Evolutionary conservation across 441 rosid genomes (phyloP).

Genomic region (Pelargonium cotyledonis): DNA sequence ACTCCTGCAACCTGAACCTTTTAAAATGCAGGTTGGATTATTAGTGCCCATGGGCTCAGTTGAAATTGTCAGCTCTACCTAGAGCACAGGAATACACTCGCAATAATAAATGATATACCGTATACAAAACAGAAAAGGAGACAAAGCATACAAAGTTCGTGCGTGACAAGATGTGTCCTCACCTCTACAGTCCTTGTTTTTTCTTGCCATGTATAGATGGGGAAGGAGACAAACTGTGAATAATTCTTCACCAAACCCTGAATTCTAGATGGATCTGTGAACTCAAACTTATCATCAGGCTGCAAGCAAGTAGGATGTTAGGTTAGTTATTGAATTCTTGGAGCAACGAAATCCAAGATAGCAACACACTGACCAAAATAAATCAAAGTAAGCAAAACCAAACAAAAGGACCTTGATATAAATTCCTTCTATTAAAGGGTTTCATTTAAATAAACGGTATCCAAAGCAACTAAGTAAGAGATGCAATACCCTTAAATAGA

Average conservation of each 20-base stretch:
- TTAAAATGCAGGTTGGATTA: too few species aligned
- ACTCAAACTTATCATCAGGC: slow-evolving; percentile 92
- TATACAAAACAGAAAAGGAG: too few species aligned
- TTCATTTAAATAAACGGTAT: neutral
- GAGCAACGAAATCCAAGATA: neutral
- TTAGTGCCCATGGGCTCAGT: too few species aligned
- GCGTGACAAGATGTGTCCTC: slow-evolving; percentile 8
- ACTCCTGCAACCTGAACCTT: too few species aligned
- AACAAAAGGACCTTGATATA: neutral
- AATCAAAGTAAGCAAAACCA: neutral
- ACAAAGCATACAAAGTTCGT: too few species aligned
- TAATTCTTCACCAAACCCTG: slow-evolving; percentile 89
- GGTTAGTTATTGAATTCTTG: neutral
- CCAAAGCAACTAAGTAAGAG: slow-evolving; percentile 5
- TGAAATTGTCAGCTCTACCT: too few species aligned
- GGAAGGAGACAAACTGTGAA: slow-evolving; percentile 96
- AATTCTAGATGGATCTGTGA: slow-evolving; percentile 64
- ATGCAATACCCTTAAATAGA: slow-evolving; percentile 60
- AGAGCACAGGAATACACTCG: too few species aligned
- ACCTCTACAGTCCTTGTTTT: slow-evolving; percentile 94
- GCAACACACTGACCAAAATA: too few species aligned
- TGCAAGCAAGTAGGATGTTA: slow-evolving; percentile 23
- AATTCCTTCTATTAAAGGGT: neutral
- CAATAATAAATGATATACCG: too few species aligned
- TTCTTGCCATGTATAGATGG: slow-evolving; percentile 92